These are phyloP conservation scores for Verticillium zaregamsianum DNA, from an alignment of 2,329 filamentous ascomycete species.

Conservation along the genomic window DNA sequence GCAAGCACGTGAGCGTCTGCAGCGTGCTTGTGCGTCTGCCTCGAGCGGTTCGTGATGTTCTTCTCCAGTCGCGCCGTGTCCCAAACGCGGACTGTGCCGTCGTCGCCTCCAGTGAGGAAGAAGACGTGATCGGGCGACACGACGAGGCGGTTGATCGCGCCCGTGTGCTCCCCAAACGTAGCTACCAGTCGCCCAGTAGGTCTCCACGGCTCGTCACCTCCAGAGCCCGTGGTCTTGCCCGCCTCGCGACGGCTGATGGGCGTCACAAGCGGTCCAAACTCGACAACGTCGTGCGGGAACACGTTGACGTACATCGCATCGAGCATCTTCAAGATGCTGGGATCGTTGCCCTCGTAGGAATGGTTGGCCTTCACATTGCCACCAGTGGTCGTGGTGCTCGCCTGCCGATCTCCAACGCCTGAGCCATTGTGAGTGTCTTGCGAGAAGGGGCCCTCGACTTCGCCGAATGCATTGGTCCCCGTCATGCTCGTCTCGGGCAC, in stretches of 20 bases:
- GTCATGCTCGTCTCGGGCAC: constrained; percentile 56
- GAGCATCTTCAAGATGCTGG: constrained; percentile 65
- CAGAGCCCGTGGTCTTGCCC: constrained; percentile 45
- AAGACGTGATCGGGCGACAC: constrained; percentile 89
- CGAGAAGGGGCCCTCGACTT: constrained; percentile 54
- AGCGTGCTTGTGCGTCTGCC: constrained; percentile 78
- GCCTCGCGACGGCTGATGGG: constrained; percentile 56
- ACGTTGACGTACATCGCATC: constrained; percentile 80
- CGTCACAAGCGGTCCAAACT: constrained; percentile 78
- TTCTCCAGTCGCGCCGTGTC: constrained; percentile 85
- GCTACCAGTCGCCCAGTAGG: constrained; percentile 82
- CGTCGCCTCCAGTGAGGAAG: constrained; percentile 90
- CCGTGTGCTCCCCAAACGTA: constrained; percentile 83
- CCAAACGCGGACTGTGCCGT: constrained; percentile 90
- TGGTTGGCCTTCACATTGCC: constrained; percentile 47
- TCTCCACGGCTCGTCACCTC: constrained; percentile 65
- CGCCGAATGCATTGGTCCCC: constrained; percentile 55
- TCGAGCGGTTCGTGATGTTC: constrained; percentile 82
- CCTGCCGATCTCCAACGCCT: constrained; percentile 22
- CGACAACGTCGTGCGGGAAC: constrained; percentile 59
- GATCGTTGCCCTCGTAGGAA: constrained; percentile 78
- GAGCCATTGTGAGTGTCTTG: constrained; percentile 26
- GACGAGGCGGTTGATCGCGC: constrained; percentile 74
- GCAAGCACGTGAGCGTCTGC: constrained; percentile 70
- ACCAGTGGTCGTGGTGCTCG: constrained; percentile 17